A percentile compares a stretch with the other conserved stretches of the same genome.
Evolutionary conservation across 2,329 filamentous ascomycete genomes (phyloP).

Genomic region (Metarhizium album): DNA sequence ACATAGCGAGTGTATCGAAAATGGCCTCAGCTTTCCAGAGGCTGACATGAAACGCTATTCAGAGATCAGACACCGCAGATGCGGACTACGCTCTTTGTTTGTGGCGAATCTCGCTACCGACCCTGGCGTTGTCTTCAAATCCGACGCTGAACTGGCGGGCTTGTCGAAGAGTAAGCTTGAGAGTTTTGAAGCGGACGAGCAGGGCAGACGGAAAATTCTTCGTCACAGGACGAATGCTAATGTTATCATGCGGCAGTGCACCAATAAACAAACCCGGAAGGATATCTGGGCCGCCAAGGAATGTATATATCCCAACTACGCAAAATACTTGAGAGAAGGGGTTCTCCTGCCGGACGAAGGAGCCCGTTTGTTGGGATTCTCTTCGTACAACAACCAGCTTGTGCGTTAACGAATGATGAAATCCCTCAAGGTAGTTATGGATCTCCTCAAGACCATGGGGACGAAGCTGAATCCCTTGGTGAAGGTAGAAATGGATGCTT

Average conservation of each 20-base stretch:
- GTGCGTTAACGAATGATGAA: conserved; percentile 2
- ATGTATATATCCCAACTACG: conserved; percentile 1
- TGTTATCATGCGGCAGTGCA: conserved; percentile 1
- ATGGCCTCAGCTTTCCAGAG: no score
- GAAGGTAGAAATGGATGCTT: neutral
- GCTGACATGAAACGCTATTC: no score
- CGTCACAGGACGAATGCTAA: neutral
- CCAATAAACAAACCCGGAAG: neutral
- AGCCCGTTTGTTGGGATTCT: conserved; percentile 4
- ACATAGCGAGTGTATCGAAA: no score
- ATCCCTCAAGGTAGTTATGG: conserved; percentile 1
- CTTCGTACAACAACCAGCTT: conserved; percentile 1
- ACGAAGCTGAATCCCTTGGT: neutral
- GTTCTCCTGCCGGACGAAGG: conserved; percentile 7
- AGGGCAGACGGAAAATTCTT: neutral
- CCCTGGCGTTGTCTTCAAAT: neutral
- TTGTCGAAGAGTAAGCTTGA: neutral
- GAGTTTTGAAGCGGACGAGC: neutral
- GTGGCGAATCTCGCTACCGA: no score
- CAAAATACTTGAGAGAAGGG: conserved; percentile 2
- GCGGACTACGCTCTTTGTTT: no score
- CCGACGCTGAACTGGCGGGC: neutral
- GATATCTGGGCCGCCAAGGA: neutral
- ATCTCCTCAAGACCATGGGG: neutral
- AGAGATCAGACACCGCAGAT: no score